Conservation (phyloP, 176 grass and related monocot species). For the Puya raimondii region DNA sequence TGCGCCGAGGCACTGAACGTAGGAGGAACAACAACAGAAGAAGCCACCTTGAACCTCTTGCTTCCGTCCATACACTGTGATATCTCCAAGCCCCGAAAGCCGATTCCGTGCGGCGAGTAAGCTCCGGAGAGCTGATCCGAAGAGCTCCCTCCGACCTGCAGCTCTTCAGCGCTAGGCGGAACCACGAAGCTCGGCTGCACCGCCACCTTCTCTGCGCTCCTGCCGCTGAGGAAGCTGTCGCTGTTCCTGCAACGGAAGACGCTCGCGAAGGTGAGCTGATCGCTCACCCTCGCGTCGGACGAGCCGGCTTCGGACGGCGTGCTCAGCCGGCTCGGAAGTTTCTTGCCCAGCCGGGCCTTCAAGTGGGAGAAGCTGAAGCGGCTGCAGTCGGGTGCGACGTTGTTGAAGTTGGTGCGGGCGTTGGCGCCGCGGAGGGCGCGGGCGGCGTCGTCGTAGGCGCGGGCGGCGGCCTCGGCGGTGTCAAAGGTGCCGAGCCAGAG, state of each 20-base stretch:
- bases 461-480: constrained; percentile 55
- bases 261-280: constrained; percentile 44
- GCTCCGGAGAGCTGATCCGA: background rate
- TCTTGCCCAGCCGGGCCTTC: constrained; percentile 39
- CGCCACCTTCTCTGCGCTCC: constrained; percentile 21
- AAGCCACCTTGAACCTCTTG: constrained; percentile 38
- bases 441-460: constrained; percentile 64
- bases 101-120: background rate
- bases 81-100: background rate
- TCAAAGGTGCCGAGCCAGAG: constrained; percentile 88
- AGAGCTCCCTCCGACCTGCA: background rate
- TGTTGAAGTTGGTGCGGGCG: constrained; percentile 57
- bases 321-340: constrained; percentile 34
- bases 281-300: constrained; percentile 19
- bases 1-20: constrained; percentile 18
- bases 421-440: constrained; percentile 34
- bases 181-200: constrained; percentile 67
- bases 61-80: background rate
- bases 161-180: constrained; percentile 32
- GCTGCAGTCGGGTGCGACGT: background rate
- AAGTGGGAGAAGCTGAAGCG: constrained; percentile 1
- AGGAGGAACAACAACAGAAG: constrained; percentile 53
- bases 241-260: constrained; percentile 28
- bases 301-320: constrained; percentile 25
- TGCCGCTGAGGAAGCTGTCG: background rate